Evolutionary conservation across 2,329 filamentous ascomycete species (phyloP), one percentile per base, ranked within the genome.

Genomic region (Pseudogymnoascus sp.): DNA sequence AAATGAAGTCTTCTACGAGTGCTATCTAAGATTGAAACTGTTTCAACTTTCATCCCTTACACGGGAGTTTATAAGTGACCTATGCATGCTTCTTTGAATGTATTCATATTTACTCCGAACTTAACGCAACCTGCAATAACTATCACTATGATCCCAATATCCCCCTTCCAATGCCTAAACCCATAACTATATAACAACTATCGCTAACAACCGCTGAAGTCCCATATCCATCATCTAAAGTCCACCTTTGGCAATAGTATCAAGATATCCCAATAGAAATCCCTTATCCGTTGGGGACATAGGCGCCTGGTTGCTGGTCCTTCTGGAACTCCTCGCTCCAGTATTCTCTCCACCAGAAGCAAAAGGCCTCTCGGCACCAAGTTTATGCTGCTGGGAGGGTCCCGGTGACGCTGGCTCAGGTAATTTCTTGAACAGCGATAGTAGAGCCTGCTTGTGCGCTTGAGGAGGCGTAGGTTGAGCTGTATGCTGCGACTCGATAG

Each of bases 211-310:
- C 28, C 28, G n/a, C n/a, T 8, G n/a, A 33, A 55, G 28, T 33
- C 25, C 28, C 25, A 33, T 33, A 55, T 21, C n/a, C 18, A 12
- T n/a, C 45, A 52, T 5, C 7, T 55, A 55, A 55, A 55, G 49
- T 7, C 49, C 49, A 9, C 49, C 49, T 35, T 64, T 73, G 40
- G 70, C 67, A 55, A 73, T 66, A 63, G 79, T 79, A 66, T 90
- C 84, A 69, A 96, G 76, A 71, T 91, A 95, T 8, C 84, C 88
- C 60, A 95, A 79, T 71, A 96, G 76, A 69, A 95, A 95, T 14
- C 81, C 87, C 71, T 89, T 88, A 68, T 95, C 87, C 0, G 85
- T 88, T 0, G 89, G 83, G 3, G 87, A 88, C 49, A 86, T 85
- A 11, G 83, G 78, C 33, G 80, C 79, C 69, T 82, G 78, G 65